Base-by-base conservation (phyloP, 208 protist species). In the Trypanosoma theileri region DNA sequence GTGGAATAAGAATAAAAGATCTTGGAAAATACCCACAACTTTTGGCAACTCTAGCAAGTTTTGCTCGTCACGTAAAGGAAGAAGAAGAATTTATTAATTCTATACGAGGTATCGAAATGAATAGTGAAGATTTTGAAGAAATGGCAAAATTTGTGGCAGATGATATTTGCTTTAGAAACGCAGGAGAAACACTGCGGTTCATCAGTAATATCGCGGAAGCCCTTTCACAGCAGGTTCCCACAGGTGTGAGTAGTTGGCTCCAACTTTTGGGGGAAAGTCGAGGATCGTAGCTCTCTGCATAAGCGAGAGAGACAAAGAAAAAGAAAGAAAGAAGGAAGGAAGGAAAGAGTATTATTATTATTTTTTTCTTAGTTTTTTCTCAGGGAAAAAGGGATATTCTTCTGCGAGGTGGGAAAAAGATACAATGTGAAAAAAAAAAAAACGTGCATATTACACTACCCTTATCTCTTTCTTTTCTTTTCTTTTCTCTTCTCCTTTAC, bases 191-290 rank as follows among this genome's bases (percentile, higher is more conserved):
- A 53, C 73, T 91, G 56, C 52, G 63, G 16, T 78, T 87, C 51
- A 68, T 91, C 69, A 56, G 60, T 35, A 71, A 65, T 31, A 66
- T 86, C 44, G 80, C 75, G 4, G 28, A 57, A 31, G 62, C 65
- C 13, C 55, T 81, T 12, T 69, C 60, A 0, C 67, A 77, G 26
- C 52, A 70, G 24, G 74, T 84, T 10, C 85, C 88, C 3, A 58
- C 59, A 21, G 80, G 85, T 54, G 69, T 93, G 64, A 65, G 69
- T 51, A 64, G 69, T 54, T 93, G 88, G 85, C 66, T 91, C 48
- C 58, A 89, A 62, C 77, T 93, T n/a, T 50, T 83, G 6, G 58
- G 64, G 40, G 14, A 35, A 35, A 35, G 28, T 35, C 28, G 28
- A 35, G 28, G 28, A 35, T 1, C 28, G 28, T 35, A 35, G 28